These are phyloP conservation scores for Polychaeton citri DNA, from an alignment of 2,329 filamentous ascomycete species.

Conservation along the genomic window DNA sequence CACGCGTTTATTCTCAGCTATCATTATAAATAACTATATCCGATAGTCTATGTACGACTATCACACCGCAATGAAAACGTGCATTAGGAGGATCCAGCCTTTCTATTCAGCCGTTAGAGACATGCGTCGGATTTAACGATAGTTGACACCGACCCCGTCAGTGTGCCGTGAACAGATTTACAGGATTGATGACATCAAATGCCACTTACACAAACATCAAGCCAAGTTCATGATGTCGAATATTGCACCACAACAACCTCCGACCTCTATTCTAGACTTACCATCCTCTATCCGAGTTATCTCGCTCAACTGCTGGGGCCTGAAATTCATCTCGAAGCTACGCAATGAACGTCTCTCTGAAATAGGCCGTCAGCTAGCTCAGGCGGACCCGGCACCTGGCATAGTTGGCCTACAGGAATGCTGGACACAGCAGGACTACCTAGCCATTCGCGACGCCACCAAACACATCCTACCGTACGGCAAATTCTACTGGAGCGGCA, in stretches of 20 bases:
- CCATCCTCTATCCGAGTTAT: conserved; percentile 50
- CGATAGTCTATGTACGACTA: no score
- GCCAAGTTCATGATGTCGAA: not conserved
- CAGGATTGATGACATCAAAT: no score
- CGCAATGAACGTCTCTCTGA: conserved; percentile 66
- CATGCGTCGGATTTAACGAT: conserved; percentile 2
- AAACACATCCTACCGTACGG: conserved; percentile 66
- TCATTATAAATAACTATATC: no score
- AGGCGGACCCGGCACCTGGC: conserved; percentile 54
- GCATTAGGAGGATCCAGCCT: no score
- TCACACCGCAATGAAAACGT: no score
- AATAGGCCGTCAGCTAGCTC: conserved; percentile 69
- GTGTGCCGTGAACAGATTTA: no score
- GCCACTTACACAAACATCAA: no score
- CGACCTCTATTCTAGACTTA: not conserved
- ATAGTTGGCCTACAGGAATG: conserved; percentile 94
- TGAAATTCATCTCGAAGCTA: conserved; percentile 71
- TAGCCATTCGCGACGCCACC: conserved; percentile 60
- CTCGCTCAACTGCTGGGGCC: conserved; percentile 93
- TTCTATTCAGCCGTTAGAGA: not conserved
- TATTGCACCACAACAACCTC: not conserved
- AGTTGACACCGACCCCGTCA: no score
- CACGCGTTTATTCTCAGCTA: no score
- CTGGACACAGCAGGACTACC: conserved; percentile 79
- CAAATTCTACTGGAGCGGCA: conserved; percentile 85